phyloP scores from a whole-genome alignment of 2,329 filamentous ascomycete genomes.

The Pseudocercospora macadamiae region DNA sequence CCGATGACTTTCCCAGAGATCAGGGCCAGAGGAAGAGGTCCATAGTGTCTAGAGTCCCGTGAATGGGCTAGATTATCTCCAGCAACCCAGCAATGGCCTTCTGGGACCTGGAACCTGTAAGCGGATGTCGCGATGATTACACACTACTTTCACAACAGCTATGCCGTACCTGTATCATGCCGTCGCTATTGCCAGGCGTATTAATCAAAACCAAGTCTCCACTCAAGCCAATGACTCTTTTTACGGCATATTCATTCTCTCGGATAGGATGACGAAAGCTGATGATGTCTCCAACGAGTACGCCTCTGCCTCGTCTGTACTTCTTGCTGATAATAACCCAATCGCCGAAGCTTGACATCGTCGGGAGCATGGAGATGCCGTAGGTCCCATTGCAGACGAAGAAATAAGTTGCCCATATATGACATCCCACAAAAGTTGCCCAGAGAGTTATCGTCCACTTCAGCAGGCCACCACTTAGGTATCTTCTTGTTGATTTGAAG shows the following conservation, averaged over 20 bases:
- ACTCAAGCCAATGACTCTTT: constrained; percentile 66
- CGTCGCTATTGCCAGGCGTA: constrained; percentile 53
- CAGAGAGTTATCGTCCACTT: not conserved
- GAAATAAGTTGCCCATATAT: constrained; percentile 52
- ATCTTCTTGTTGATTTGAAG: not conserved
- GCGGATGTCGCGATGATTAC: not conserved
- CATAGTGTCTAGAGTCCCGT: constrained; percentile 83
- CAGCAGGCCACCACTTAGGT: not conserved
- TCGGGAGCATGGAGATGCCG: constrained; percentile 90
- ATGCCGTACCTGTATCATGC: constrained; percentile 68
- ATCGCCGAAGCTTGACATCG: constrained; percentile 69
- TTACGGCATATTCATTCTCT: constrained; percentile 61
- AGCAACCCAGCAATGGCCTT: constrained; percentile 87
- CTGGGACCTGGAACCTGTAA: constrained; percentile 67
- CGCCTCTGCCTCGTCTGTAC: constrained; percentile 68
- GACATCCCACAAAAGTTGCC: not conserved
- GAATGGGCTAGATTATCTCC: constrained; percentile 87
- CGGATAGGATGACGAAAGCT: constrained; percentile 74
- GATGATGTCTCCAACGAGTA: constrained; percentile 82
- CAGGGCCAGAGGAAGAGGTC: constrained; percentile 81
- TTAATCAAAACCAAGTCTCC: constrained; percentile 73
- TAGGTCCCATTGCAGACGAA: constrained; percentile 62
- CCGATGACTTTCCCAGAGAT: constrained; percentile 80
- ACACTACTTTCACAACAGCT: not conserved
- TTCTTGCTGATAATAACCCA: constrained; percentile 68